phyloP scores from a whole-genome alignment of 192 early-diverging fungal species.

The Coemansia sp. region DNA sequence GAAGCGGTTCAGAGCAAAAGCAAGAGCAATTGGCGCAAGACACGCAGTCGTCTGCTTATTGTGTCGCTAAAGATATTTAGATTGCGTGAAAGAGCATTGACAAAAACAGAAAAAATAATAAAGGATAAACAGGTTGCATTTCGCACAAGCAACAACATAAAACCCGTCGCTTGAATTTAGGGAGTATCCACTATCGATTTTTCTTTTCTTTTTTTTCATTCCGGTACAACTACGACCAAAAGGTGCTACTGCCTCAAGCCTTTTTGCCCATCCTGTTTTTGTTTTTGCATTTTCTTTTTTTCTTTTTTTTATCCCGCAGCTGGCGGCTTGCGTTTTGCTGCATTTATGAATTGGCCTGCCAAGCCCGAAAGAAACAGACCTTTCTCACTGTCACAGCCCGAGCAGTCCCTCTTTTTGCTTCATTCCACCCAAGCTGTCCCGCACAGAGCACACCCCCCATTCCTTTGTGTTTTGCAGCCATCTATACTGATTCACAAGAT shows the following conservation, averaged over 20 bases:
- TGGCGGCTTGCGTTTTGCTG: slow-evolving; percentile 3
- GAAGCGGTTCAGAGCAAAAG: background rate
- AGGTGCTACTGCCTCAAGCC: slow-evolving; percentile 4
- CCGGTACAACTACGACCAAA: background rate
- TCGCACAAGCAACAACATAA: background rate
- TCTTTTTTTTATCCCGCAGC: slow-evolving; percentile 4
- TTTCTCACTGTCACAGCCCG: background rate
- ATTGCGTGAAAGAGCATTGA: background rate
- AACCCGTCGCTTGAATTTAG: background rate
- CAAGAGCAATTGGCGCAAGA: background rate
- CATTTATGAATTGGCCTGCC: slow-evolving; percentile 8
- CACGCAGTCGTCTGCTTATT: background rate
- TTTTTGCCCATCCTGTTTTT: slow-evolving; percentile 2
- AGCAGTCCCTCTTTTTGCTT: slow-evolving; percentile 9
- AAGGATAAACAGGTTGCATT: slow-evolving; percentile 6
- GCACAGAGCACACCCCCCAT: background rate
- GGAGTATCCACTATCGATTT: slow-evolving; percentile 4
- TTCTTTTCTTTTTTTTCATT: background rate
- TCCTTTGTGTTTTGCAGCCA: background rate
- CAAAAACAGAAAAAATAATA: background rate
- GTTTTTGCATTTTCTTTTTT: slow-evolving; percentile 3
- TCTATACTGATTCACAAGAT: slow-evolving; percentile 1
- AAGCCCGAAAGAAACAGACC: slow-evolving; percentile 6
- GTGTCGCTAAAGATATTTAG: background rate
- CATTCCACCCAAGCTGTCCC: background rate